Percentiles rank a stretch among this genome's conserved stretches.
phyloP scores from a whole-genome alignment of 2,329 filamentous ascomycete species.

The Colletotrichum sp. region DNA sequence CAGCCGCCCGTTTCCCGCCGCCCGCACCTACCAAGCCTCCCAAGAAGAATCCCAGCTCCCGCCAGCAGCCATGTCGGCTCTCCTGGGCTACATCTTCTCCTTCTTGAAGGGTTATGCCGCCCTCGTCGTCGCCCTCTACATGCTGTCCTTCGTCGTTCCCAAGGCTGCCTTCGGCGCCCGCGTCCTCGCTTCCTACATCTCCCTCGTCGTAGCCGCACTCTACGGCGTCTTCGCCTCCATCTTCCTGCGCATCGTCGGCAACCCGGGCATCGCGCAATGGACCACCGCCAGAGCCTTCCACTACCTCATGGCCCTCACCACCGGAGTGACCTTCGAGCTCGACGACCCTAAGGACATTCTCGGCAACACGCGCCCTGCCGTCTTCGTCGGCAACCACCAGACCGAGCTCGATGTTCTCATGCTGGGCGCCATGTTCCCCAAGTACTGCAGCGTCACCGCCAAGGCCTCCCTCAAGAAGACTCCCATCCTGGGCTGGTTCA shows the following conservation, averaged over 20 bases:
- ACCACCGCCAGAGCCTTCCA: slow-evolving; percentile 81
- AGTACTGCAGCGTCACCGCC: slow-evolving; percentile 90
- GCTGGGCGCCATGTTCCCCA: slow-evolving; percentile 87
- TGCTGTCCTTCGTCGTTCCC: slow-evolving; percentile 63
- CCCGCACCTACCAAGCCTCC: slow-evolving; percentile 8
- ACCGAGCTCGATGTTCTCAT: slow-evolving; percentile 94
- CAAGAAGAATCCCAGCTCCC: not conserved
- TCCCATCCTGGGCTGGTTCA: slow-evolving; percentile 95
- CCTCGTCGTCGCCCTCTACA: slow-evolving; percentile 63
- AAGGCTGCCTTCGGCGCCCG: slow-evolving; percentile 73
- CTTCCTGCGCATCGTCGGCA: slow-evolving; percentile 71
- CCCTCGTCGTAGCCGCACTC: slow-evolving; percentile 62
- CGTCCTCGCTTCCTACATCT: slow-evolving; percentile 68
- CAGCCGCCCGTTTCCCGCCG: not conserved
- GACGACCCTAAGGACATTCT: slow-evolving; percentile 70
- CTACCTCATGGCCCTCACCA: slow-evolving; percentile 74
- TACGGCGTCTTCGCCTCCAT: slow-evolving; percentile 82
- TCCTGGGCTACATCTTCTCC: slow-evolving; percentile 46
- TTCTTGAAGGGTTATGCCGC: slow-evolving; percentile 57
- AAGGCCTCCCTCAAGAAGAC: slow-evolving; percentile 74
- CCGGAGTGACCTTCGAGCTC: slow-evolving; percentile 80
- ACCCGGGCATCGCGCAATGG: slow-evolving; percentile 85
- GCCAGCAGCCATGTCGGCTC: slow-evolving; percentile 36
- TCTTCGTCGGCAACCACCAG: slow-evolving; percentile 96
- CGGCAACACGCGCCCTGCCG: slow-evolving; percentile 74